Conservation (phyloP, 1,284 basidiomycete species). For the Phellopilus nigrolimitatus region DNA sequence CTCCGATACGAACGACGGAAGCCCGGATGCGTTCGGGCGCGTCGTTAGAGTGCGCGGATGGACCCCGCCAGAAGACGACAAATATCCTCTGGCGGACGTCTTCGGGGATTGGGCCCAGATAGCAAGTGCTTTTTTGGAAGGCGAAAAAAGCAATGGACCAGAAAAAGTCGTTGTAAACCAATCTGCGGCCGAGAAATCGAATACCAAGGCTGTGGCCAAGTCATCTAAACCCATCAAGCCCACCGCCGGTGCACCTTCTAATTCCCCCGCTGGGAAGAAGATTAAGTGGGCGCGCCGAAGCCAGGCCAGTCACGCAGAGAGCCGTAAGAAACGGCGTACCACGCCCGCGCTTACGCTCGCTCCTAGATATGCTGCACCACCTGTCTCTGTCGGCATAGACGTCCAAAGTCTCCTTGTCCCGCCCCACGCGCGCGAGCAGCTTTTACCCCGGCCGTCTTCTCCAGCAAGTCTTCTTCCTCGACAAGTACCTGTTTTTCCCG, state of each 20-base stretch:
- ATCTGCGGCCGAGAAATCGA: no score
- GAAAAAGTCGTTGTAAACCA: no score
- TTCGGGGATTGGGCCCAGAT: not conserved
- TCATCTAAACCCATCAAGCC: no score
- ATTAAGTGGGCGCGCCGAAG: not conserved
- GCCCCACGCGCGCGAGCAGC: no score
- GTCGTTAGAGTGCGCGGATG: not conserved
- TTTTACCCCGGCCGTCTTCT: no score
- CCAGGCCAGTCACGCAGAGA: not conserved
- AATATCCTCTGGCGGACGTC: not conserved
- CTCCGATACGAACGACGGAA: not conserved
- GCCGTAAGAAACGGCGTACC: not conserved
- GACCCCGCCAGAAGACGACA: slow-evolving; percentile 4
- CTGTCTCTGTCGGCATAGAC: not conserved
- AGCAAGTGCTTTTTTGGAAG: not conserved
- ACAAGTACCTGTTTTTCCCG: no score
- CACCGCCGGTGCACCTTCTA: no score
- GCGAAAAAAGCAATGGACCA: not conserved
- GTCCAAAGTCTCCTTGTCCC: not conserved
- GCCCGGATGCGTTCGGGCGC: not conserved
- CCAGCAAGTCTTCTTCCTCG: no score
- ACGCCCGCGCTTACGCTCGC: no score
- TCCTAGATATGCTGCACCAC: not conserved
- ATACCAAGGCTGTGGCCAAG: no score
- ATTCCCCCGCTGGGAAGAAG: no score